Evolutionary conservation across 768 basidiomycete species (phyloP).

Genomic region (Boletus bicolor): DNA sequence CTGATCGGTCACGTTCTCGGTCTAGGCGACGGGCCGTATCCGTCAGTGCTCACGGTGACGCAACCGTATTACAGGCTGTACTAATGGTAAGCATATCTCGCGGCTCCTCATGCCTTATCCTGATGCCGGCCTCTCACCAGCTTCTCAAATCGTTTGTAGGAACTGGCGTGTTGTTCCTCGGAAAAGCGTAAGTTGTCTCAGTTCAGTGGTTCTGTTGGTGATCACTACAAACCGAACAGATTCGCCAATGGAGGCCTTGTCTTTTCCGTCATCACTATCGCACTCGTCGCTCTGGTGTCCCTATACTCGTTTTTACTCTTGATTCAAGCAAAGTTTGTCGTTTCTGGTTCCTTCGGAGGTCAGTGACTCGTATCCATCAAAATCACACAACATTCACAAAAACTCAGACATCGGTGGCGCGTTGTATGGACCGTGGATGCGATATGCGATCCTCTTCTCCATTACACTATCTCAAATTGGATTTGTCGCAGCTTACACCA

Average conservation of each 20-base stretch:
- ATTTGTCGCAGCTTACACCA: slow-evolving; percentile 88
- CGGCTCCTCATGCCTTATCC: neutral
- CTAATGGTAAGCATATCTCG: slow-evolving; percentile 65
- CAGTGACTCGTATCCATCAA: slow-evolving; percentile 18
- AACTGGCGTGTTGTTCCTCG: slow-evolving; percentile 93
- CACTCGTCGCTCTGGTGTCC: slow-evolving; percentile 81
- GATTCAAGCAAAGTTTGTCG: slow-evolving; percentile 80
- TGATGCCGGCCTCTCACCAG: slow-evolving; percentile 36
- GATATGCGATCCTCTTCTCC: slow-evolving; percentile 80
- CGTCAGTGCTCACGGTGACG: slow-evolving; percentile 72
- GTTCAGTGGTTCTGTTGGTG: neutral
- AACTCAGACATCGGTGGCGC: slow-evolving; percentile 83
- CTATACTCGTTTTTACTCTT: slow-evolving; percentile 92
- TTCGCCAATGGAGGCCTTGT: slow-evolving; percentile 95
- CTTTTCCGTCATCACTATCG: slow-evolving; percentile 77
- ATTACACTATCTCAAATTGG: slow-evolving; percentile 89
- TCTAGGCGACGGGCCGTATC: slow-evolving; percentile 54
- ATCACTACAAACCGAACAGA: slow-evolving; percentile 36
- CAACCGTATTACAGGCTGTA: slow-evolving; percentile 86
- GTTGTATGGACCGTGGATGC: slow-evolving; percentile 92
- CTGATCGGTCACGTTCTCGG: slow-evolving; percentile 45
- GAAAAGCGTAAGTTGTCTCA: slow-evolving; percentile 64
- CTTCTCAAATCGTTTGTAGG: slow-evolving; percentile 92
- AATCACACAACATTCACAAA: neutral
- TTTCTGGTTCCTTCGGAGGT: slow-evolving; percentile 94